phyloP scores from a whole-genome alignment of 2,329 filamentous ascomycete genomes.

The Aspergillus spinulosporus region DNA sequence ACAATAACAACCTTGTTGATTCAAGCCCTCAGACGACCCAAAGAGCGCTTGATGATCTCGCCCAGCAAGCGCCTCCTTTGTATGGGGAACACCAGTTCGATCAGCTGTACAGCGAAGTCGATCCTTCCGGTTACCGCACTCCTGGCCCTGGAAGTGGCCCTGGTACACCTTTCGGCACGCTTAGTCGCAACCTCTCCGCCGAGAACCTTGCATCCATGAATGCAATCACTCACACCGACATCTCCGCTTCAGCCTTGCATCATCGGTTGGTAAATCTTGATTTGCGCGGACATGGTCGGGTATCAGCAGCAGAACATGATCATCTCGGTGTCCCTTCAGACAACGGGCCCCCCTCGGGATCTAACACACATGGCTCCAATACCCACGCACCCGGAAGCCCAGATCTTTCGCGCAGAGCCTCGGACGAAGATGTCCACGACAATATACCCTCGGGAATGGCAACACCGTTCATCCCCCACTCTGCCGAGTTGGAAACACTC shows the following conservation, averaged over 20 bases:
- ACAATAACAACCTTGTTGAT: slow-evolving; percentile 75
- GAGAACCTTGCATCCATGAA: slow-evolving; percentile 73
- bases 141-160: slow-evolving; percentile 66
- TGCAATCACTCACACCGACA: slow-evolving; percentile 51
- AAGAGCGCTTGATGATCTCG: slow-evolving; percentile 55
- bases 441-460: slow-evolving; percentile 42
- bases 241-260: slow-evolving; percentile 66
- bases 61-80: slow-evolving; percentile 76
- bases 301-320: slow-evolving; percentile 27
- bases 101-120: slow-evolving; percentile 84
- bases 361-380: slow-evolving; percentile 28
- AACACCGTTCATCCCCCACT: slow-evolving; percentile 45
- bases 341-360: slow-evolving; percentile 32
- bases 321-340: slow-evolving; percentile 30
- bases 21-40: slow-evolving; percentile 55
- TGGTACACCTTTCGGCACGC: slow-evolving; percentile 73
- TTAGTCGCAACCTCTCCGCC: slow-evolving; percentile 69
- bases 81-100: slow-evolving; percentile 91
- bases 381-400: slow-evolving; percentile 35
- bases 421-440: slow-evolving; percentile 51
- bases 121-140: slow-evolving; percentile 77
- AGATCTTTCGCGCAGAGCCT: slow-evolving; percentile 47
- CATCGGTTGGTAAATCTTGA: slow-evolving; percentile 62
- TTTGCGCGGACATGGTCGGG: slow-evolving; percentile 30
- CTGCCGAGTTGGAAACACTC: slow-evolving; percentile 62